These are phyloP conservation scores for Marasmius sp. DNA, from an alignment of 1,284 basidiomycete genomes.

Conservation along the genomic window DNA sequence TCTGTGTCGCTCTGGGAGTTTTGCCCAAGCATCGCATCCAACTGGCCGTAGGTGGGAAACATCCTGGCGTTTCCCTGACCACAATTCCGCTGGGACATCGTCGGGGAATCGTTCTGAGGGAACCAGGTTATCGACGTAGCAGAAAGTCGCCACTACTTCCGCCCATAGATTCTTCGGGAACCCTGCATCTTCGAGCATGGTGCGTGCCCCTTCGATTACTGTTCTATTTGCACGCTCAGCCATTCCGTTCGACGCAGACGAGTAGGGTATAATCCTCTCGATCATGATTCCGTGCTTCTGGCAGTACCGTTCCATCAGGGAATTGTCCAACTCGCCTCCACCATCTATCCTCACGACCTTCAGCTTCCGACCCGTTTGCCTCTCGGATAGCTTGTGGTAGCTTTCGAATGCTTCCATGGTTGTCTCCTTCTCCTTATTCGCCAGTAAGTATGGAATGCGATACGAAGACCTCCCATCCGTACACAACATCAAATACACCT, in stretches of 20 bases:
- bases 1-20: not conserved
- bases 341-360: constrained; percentile 21
- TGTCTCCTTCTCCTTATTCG: not conserved
- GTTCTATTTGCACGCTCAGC: constrained; percentile 9
- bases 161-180: not conserved
- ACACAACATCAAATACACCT: constrained; percentile 1
- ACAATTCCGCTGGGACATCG: not conserved
- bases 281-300: not conserved
- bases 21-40: not conserved
- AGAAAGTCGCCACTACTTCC: not conserved
- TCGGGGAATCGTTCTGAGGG: not conserved
- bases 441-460: not conserved
- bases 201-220: not conserved
- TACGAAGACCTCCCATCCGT: constrained; percentile 11
- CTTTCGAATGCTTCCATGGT: not conserved
- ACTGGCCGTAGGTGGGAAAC: not conserved
- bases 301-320: not conserved
- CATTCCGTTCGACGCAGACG: constrained; percentile 14
- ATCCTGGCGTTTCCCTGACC: not conserved
- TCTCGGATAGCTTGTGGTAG: not conserved
- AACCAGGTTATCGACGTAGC: not conserved
- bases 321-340: not conserved
- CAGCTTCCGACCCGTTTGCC: constrained; percentile 10
- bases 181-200: not conserved
- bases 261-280: constrained; percentile 9